Percentiles rank a stretch among this genome's conserved stretches.
Evolutionary conservation across 306 rosid species (phyloP).

Genomic region (Lathyrus oleraceus): DNA sequence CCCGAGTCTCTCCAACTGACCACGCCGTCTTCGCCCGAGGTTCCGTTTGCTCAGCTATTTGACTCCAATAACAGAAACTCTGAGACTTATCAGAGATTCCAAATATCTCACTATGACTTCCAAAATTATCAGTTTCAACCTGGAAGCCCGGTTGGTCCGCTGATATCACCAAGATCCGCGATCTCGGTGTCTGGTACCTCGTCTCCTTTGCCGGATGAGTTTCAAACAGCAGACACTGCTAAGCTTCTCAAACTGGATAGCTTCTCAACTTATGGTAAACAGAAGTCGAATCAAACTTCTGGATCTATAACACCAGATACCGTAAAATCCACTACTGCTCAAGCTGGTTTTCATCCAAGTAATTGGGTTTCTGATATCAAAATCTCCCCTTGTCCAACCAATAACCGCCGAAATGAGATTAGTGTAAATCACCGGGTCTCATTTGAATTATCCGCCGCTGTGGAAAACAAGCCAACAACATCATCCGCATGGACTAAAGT

Average conservation of each 20-base stretch:
- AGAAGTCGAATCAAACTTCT: conserved; percentile 45
- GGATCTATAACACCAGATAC: conserved; percentile 51
- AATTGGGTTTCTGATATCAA: conserved; percentile 45
- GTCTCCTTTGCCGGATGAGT: conserved; percentile 72
- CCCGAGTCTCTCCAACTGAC: conserved; percentile 86
- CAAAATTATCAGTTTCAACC: conserved; percentile 91
- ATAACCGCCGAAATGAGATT: conserved; percentile 28
- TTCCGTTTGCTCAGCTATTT: conserved; percentile 92
- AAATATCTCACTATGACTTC: conserved; percentile 74
- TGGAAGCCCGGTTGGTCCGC: conserved; percentile 90
- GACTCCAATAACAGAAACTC: conserved; percentile 53
- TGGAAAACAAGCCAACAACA: conserved; percentile 43
- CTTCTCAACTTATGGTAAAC: conserved; percentile 52
- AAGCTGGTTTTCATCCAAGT: conserved; percentile 34
- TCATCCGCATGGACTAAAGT: conserved; percentile 40
- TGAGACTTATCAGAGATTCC: conserved; percentile 59
- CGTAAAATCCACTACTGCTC: conserved; percentile 32
- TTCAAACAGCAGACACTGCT: conserved; percentile 52
- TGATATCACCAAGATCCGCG: conserved; percentile 86
- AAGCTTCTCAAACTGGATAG: conserved; percentile 66
- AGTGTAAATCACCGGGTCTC: conserved; percentile 47
- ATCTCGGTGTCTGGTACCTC: conserved; percentile 83
- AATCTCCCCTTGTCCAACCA: conserved; percentile 41
- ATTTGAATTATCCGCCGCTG: conserved; percentile 42
- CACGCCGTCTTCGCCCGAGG: conserved; percentile 96